A percentile compares a stretch with the other conserved stretches of the same genome.
phyloP scores from a whole-genome alignment of 2,329 filamentous ascomycete genomes.

The Aspergillus terreus region DNA sequence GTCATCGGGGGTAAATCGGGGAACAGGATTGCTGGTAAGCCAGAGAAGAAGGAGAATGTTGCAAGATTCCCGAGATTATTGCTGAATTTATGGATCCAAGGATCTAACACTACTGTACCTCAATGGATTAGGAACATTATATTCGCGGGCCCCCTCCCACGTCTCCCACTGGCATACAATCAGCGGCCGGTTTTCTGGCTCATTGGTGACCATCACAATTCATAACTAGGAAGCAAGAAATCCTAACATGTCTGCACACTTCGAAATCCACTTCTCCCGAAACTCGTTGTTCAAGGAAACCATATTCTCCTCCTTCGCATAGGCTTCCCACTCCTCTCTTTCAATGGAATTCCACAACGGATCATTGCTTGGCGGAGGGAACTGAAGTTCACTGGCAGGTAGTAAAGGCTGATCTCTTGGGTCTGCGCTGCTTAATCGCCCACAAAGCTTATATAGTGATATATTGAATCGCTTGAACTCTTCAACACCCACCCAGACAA shows the following conservation, averaged over 20 bases:
- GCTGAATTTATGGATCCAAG: no score
- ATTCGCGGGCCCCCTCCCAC: no score
- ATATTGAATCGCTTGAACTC: conserved; percentile 28
- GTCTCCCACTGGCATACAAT: no score
- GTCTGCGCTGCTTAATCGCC: conserved; percentile 1
- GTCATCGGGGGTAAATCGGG: no score
- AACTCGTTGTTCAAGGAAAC: conserved; percentile 3
- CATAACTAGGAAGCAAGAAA: not conserved
- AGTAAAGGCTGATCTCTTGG: conserved; percentile 1
- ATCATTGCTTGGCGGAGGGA: conserved; percentile 13
- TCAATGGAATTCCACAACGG: conserved; percentile 11
- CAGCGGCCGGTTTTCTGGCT: no score
- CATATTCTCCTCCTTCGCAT: not conserved
- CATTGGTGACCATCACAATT: no score
- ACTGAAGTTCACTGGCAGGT: conserved; percentile 15
- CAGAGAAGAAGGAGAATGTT: no score
- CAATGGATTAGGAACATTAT: no score
- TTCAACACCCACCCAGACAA: conserved; percentile 23
- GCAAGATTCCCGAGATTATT: no score
- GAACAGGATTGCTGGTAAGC: no score
- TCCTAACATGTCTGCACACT: conserved; percentile 2
- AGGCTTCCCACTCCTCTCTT: conserved; percentile 8
- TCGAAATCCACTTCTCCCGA: conserved; percentile 12
- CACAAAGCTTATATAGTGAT: conserved; percentile 23
- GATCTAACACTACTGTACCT: no score